Base-by-base conservation (phyloP, 2,329 filamentous ascomycete species). In the Cladosporium sp. region DNA sequence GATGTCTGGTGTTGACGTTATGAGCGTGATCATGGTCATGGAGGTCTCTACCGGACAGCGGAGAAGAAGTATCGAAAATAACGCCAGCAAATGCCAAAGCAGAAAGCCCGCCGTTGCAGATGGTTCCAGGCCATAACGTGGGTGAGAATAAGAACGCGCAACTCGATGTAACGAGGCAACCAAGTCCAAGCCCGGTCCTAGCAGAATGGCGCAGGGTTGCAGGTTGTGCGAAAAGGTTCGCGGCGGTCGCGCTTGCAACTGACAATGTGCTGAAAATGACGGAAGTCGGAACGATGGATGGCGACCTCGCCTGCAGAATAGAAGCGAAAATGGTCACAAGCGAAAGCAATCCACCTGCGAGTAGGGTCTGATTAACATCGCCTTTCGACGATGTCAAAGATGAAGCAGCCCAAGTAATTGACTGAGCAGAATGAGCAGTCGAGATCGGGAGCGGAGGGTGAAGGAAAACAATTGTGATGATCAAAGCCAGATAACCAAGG, bases 401-500 rank as follows among this genome's bases (percentile, higher is more conserved):
- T 1, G 64, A 67, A 4, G 56, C 50, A 18, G 38, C 39, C 45
- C 45, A 33, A 16, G 16, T 18, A 1, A 40, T 7, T 22, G 36
- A 32, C 12, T 32, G 25, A 4, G 22, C 22, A 11, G 30, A 35
- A n/a, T 16, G 32, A 4, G 16, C 30, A 33, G 16, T 46, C 8
- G 42, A 9, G 5, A 52, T 57, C 16, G 68, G 67, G 30, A 78
- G 70, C 25, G 76, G 74, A 13, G 73, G 74, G n/a, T 73, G 73
- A n/a, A 78, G 56, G 8, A 72, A 59, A 30, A 78, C 67, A 4
- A 77, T 59, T 0, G 76, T 76, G 12, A 66, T 53, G 30, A 69
- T 54, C 46, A 80, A 61, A 16, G 74, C 70, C 20, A 72, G 38
- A 53, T 79, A 77, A 22, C 77, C 77, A 32, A 72, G 52, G 9